A percentile compares a stretch with the other conserved stretches of the same genome.
phyloP scores from a whole-genome alignment of 169 alveolate genomes.

The Hepatocystis sp. region DNA sequence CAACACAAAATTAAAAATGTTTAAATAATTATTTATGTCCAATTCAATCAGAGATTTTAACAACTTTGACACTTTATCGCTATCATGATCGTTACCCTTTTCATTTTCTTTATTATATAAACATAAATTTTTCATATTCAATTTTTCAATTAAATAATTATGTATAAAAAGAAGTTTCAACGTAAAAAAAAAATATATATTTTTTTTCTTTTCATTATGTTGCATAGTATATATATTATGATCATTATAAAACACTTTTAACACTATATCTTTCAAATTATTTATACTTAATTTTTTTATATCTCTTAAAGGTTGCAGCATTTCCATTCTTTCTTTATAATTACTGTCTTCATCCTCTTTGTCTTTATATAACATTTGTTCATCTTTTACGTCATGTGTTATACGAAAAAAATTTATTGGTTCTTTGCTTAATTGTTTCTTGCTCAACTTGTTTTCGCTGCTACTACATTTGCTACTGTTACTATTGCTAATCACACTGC shows the following conservation, averaged over 20 bases:
- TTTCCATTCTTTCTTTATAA: conserved; percentile 17
- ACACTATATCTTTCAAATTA: conserved; percentile 34
- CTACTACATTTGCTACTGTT: too few species aligned
- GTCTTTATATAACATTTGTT: conserved; percentile 37
- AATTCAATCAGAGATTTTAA: conserved; percentile 7
- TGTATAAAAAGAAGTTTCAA: conserved; percentile 61
- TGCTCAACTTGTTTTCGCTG: neutral
- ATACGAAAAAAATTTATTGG: neutral
- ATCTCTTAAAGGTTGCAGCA: conserved; percentile 10
- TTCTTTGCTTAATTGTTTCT: neutral
- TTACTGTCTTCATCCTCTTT: conserved; percentile 21
- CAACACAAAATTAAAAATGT: conserved; percentile 43
- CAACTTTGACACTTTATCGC: neutral
- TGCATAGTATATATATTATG: neutral
- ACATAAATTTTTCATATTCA: conserved; percentile 64
- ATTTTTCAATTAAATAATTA: conserved; percentile 66
- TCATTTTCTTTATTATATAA: conserved; percentile 5
- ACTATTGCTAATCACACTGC: too few species aligned
- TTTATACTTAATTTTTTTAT: neutral
- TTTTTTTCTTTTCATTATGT: conserved; percentile 1
- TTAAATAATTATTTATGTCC: conserved; percentile 15
- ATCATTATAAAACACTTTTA: conserved; percentile 22
- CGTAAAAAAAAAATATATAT: conserved; percentile 12
- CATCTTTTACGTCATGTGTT: conserved; percentile 31
- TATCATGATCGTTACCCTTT: too few species aligned